These are phyloP conservation scores for Schizophyllum commune DNA, from an alignment of 1,284 basidiomycete genomes.

Conservation along the genomic window DNA sequence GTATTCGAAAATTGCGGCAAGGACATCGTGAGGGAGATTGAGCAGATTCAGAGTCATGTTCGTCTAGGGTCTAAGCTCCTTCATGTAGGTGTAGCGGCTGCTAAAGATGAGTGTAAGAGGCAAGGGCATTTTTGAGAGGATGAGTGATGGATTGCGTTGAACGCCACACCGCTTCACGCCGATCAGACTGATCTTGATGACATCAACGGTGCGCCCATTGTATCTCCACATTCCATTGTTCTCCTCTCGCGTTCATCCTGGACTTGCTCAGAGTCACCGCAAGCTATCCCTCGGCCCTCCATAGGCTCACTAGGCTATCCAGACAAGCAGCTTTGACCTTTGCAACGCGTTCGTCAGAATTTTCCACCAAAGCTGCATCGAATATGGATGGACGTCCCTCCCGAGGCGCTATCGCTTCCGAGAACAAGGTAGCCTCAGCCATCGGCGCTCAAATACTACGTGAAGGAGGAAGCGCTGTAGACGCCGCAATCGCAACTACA, in stretches of 20 bases:
- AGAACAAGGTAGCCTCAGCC: constrained; percentile 19
- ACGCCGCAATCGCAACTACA: constrained; percentile 49
- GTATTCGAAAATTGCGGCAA: constrained; percentile 44
- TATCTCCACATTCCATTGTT: neutral
- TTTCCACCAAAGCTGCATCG: neutral
- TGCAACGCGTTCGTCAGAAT: no score
- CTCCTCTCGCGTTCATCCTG: neutral
- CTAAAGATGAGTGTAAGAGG: neutral
- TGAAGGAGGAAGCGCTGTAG: constrained; percentile 49
- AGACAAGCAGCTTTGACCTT: no score
- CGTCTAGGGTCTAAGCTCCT: neutral
- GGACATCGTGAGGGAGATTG: constrained; percentile 47
- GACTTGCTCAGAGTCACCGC: neutral
- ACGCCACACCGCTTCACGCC: neutral
- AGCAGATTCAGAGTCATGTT: constrained; percentile 8
- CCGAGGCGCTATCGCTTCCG: constrained; percentile 20
- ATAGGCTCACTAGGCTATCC: no score
- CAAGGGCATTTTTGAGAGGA: neutral
- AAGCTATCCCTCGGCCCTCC: no score
- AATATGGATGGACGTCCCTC: neutral
- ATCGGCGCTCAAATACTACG: constrained; percentile 40
- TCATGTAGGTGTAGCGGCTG: neutral
- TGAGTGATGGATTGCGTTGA: neutral
- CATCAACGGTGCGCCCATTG: neutral
- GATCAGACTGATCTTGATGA: neutral